A percentile compares a stretch with the other conserved stretches of the same genome.
Evolutionary conservation across 805 yeast species (phyloP).

Genomic region (Myxozyma vanderwaltii): DNA sequence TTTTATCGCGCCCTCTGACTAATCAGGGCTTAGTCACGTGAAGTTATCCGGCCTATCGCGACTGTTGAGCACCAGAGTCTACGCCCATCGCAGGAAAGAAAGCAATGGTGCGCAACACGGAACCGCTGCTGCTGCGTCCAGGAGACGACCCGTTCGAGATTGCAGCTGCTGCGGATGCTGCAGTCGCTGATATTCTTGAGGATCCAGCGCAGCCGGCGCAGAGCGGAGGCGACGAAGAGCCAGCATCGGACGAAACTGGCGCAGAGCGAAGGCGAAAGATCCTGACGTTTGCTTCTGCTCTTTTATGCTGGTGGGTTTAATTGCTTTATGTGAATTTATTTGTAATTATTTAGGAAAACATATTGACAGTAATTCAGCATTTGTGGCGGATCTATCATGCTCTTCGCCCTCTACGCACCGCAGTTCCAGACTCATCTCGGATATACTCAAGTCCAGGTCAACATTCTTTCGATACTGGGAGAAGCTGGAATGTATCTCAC

Average conservation of each 20-base stretch:
- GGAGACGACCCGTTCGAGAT: slow-evolving; percentile 18
- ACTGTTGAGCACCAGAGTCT: neutral
- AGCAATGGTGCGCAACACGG: slow-evolving; percentile 7
- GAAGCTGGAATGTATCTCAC: slow-evolving; percentile 83
- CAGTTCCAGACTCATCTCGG: slow-evolving; percentile 61
- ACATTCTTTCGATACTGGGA: slow-evolving; percentile 71
- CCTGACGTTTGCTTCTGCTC: slow-evolving; percentile 24
- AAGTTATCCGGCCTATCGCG: too few species aligned
- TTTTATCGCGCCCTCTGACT: neutral
- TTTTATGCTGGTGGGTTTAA: slow-evolving; percentile 24
- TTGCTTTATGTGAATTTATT: neutral
- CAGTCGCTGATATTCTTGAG: slow-evolving; percentile 22
- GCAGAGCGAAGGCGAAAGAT: neutral
- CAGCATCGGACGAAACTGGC: neutral
- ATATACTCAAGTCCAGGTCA: slow-evolving; percentile 67
- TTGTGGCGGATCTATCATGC: slow-evolving; percentile 77
- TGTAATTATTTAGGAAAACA: neutral
- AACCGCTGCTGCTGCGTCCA: slow-evolving; percentile 20
- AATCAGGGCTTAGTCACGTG: too few species aligned
- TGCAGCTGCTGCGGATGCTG: slow-evolving; percentile 17
- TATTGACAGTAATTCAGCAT: slow-evolving; percentile 49
- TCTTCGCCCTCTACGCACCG: slow-evolving; percentile 78
- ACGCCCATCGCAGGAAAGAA: neutral
- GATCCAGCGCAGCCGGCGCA: slow-evolving; percentile 3
- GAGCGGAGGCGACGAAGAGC: neutral